A percentile compares a stretch with the other conserved stretches of the same genome.
Conservation (phyloP, 73 alveolate species). For the Symbiodinium pilosum region DNA sequence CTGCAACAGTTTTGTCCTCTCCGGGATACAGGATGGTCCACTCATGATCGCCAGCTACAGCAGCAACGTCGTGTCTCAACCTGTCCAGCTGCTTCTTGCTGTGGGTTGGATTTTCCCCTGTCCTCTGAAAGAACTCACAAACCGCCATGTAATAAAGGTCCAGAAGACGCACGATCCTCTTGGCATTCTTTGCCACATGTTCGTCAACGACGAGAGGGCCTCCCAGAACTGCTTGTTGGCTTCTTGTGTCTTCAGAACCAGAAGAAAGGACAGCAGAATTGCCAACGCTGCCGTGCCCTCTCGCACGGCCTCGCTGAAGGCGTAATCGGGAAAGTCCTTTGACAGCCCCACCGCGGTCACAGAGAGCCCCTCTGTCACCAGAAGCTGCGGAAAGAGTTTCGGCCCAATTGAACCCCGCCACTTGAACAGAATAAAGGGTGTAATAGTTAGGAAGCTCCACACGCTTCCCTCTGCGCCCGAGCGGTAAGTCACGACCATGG, state of each 20-base stretch:
- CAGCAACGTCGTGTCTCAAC: slow-evolving; percentile 26
- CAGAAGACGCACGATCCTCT: slow-evolving; percentile 51
- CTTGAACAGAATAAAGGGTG: slow-evolving; percentile 63
- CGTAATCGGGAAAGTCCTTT: background rate
- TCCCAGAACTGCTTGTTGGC: slow-evolving; percentile 49
- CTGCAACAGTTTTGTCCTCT: background rate
- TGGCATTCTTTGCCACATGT: background rate
- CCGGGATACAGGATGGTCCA: slow-evolving; percentile 69
- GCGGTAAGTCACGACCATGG: slow-evolving; percentile 22
- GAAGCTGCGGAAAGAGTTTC: slow-evolving; percentile 27
- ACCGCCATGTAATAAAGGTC: slow-evolving; percentile 20
- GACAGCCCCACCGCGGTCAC: slow-evolving; percentile 9
- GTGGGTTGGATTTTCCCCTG: slow-evolving; percentile 9
- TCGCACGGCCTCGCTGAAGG: slow-evolving; percentile 6
- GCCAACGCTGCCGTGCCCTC: slow-evolving; percentile 39
- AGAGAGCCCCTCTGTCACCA: slow-evolving; percentile 14
- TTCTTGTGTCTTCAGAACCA: slow-evolving; percentile 62
- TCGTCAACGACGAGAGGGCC: slow-evolving; percentile 15
- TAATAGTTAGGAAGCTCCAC: slow-evolving; percentile 53
- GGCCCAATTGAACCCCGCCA: slow-evolving; percentile 39
- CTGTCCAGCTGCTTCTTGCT: slow-evolving; percentile 1
- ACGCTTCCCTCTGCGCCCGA: slow-evolving; percentile 52
- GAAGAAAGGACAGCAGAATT: slow-evolving; percentile 35
- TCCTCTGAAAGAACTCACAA: slow-evolving; percentile 52
- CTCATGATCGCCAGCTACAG: slow-evolving; percentile 35